Evolutionary conservation across 2,329 filamentous ascomycete genomes (phyloP), one percentile per base, ranked within the genome.

Genomic region (Shiraia bambusicola): DNA sequence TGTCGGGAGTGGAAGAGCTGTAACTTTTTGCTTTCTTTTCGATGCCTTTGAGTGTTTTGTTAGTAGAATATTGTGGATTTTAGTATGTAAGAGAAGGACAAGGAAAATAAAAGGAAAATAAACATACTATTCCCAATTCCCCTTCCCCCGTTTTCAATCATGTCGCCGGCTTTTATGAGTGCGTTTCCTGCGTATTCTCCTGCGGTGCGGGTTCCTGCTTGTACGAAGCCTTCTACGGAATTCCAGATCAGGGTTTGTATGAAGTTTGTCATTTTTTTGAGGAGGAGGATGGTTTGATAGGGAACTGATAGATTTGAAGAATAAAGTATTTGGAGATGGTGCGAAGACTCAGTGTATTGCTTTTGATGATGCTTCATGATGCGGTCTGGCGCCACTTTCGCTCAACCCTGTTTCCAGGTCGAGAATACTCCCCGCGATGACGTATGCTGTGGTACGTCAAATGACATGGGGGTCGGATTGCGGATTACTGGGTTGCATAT

Each of bases 151-250:
- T 55, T 61, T 42, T 70, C 67, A 40, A 70, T 62, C 51, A 63
- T 31, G 41, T 70, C 64, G 2, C 67, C 67, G 7, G 63, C 65
- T 40, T 66, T 67, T 33, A 66, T 65, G 45, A 69, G 44, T 2
- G 64, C 65, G 47, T 68, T 63, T 4, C 67, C 67, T 3, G 65
- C 67, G 45, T 60, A 70, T 34, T 63, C 65, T 6, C 67, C 67
- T 12, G 56, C 66, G 7, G 65, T 59, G 22, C 61, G 54, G 37
- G 58, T 67, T 9, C 65, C 66, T 1, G 63, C 65, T 28, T 68
- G 65, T 1, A 69, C 64, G 34, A 68, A 68, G 2, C 67, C 67
- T 15, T 59, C 56, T 12, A 70, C 59, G 14, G 61, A 66, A 45
- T 67, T 67, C 58, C 63, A 65, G 25, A 70, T 45, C 32, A 70